phyloP scores from a whole-genome alignment of 1,284 basidiomycete genomes.

The Sporisorium reilianum region DNA sequence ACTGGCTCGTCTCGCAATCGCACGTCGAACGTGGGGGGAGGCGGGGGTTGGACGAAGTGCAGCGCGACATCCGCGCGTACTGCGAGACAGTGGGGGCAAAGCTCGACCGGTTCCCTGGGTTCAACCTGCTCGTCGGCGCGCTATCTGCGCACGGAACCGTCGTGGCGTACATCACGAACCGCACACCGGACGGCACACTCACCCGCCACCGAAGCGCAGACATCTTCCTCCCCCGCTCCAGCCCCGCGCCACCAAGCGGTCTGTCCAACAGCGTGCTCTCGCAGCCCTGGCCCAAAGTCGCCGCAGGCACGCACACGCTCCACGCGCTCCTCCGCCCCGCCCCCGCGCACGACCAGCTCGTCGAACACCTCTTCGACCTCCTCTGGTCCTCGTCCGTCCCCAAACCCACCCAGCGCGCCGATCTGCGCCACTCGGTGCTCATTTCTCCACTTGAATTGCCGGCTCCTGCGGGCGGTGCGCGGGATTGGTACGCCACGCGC shows the following conservation, averaged over 20 bases:
- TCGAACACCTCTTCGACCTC: constrained; percentile 34
- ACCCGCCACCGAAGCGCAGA: neutral
- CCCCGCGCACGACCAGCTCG: constrained; percentile 1
- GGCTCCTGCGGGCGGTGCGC: neutral
- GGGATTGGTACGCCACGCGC: constrained; percentile 51
- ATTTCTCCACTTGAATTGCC: constrained; percentile 37
- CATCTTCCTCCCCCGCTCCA: constrained; percentile 10
- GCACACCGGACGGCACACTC: constrained; percentile 20
- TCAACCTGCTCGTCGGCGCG: constrained; percentile 54
- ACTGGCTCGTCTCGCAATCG: constrained; percentile 28
- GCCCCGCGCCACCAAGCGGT: constrained; percentile 6
- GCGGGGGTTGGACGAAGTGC: constrained; percentile 1
- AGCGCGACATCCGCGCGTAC: constrained; percentile 14
- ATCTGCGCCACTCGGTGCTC: constrained; percentile 41
- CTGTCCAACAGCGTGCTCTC: constrained; percentile 42
- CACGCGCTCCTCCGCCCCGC: constrained; percentile 2
- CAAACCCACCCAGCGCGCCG: constrained; percentile 9
- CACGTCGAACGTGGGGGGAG: neutral
- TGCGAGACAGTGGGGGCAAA: constrained; percentile 6
- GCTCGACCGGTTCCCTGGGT: constrained; percentile 49
- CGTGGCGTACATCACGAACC: constrained; percentile 43
- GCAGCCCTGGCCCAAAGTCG: constrained; percentile 46
- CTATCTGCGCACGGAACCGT: constrained; percentile 2
- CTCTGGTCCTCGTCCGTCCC: constrained; percentile 37
- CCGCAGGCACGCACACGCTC: constrained; percentile 13